Evolutionary conservation across 2,329 filamentous ascomycete species (phyloP), one percentile per base, ranked within the genome.

Genomic region (Neoarthrinium moseri): DNA sequence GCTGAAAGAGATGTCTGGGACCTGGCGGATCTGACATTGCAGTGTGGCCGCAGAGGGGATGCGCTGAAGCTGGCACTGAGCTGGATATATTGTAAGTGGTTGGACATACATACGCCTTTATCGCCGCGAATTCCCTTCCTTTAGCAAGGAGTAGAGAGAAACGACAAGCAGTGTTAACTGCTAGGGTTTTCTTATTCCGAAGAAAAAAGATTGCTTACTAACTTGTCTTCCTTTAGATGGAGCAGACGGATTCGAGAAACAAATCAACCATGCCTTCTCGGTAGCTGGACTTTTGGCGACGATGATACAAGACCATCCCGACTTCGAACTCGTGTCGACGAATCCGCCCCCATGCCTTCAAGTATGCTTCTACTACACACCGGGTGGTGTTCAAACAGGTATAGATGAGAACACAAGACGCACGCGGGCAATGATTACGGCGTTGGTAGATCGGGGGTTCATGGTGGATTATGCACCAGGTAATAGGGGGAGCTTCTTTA

Each of bases 31-130:
- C 71, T 97, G 47, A 96, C 92, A 1, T 81, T 96, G 27, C 94
- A 97, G 69, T 97, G 94, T 65, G 94, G 94, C 4, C 84, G 94
- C 1, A 79, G 89, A 24, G 91, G 85, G 12, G 94, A 97, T 67
- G 81, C 79, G 27, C 74, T 97, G 40, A 99, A 97, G 70, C 74
- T 97, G 34, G 92, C 90, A 20, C 75, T 97, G 4, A 79, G 84
- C 4, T 96, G 94, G 89, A 81, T 89, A 43, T 96, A 95, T 72
- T 89, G n/a, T n/a, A n/a, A n/a, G n/a, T n/a, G n/a, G n/a, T n/a
- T n/a, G n/a, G n/a, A n/a, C n/a, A n/a, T n/a, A n/a, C n/a, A n/a
- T n/a, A n/a, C n/a, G n/a, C n/a, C n/a, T n/a, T n/a, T n/a, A n/a
- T n/a, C n/a, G n/a, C n/a, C n/a, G n/a, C n/a, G n/a, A n/a, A n/a